A percentile compares a stretch with the other conserved stretches of the same genome.
Evolutionary conservation across 1,284 basidiomycete genomes (phyloP).

Genomic region (Hemileia vastatrix): DNA sequence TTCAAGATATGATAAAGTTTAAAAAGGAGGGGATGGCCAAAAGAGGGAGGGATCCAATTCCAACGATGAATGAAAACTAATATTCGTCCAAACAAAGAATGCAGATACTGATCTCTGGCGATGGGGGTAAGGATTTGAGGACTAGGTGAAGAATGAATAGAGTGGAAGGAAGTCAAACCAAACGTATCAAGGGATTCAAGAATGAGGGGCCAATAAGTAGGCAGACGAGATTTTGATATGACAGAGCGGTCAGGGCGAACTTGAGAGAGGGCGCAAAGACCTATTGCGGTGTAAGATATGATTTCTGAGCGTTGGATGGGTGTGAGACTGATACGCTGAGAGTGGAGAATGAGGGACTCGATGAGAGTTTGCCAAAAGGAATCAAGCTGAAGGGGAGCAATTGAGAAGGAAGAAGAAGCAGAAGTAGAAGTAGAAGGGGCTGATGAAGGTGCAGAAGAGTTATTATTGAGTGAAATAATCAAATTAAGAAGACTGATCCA

Average conservation of each 20-base stretch:
- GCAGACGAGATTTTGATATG: neutral
- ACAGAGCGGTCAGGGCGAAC: neutral
- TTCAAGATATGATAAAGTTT: too few relatives aligned
- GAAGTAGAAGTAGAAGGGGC: too few relatives aligned
- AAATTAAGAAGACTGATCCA: too few relatives aligned
- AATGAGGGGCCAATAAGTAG: constrained; percentile 7
- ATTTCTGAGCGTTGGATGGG: constrained; percentile 7
- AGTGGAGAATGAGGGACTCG: neutral
- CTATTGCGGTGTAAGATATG: constrained; percentile 10
- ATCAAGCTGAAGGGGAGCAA: too few relatives aligned
- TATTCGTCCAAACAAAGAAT: constrained; percentile 5
- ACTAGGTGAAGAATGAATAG: too few relatives aligned
- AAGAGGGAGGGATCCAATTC: too few relatives aligned
- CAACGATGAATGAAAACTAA: constrained; percentile 16
- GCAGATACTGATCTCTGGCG: constrained; percentile 14
- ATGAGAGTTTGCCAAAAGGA: constrained; percentile 12
- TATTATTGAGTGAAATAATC: too few relatives aligned
- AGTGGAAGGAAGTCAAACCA: too few relatives aligned
- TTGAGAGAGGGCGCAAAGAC: constrained; percentile 12
- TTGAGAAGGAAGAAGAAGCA: too few relatives aligned
- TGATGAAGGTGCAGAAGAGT: too few relatives aligned
- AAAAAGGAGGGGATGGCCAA: too few relatives aligned
- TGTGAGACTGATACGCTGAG: constrained; percentile 2
- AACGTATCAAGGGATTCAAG: constrained; percentile 3
- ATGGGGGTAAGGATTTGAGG: too few relatives aligned